Percentiles rank a stretch among this genome's conserved stretches.
phyloP scores from a whole-genome alignment of 257 asterid species.

The Nicotiana tabacum region DNA sequence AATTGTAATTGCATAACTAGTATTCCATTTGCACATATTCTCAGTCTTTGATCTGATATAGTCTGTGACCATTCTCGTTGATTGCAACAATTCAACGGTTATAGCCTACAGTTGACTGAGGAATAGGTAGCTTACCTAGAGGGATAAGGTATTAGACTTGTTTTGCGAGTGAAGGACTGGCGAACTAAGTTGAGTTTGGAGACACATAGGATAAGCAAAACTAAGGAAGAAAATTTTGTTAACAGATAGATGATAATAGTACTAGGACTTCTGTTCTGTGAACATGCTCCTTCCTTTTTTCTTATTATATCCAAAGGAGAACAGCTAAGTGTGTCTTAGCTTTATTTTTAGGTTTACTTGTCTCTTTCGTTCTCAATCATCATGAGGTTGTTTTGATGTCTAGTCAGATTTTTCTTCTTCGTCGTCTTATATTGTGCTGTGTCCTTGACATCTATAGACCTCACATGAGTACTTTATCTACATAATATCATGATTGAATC shows the following conservation, averaged over 20 bases:
- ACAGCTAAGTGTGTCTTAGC: background rate
- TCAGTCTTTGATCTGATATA: background rate
- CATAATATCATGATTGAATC: background rate
- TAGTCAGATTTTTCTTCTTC: background rate
- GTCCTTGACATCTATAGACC: background rate
- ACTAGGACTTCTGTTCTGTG: background rate
- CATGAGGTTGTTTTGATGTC: background rate
- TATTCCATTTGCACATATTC: background rate
- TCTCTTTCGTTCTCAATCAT: background rate
- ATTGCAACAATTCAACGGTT: background rate
- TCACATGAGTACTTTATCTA: background rate
- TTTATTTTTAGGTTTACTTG: background rate
- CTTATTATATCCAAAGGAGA: background rate
- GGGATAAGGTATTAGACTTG: background rate
- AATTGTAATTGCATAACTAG: background rate
- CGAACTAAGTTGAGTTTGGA: background rate
- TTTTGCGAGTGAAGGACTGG: background rate
- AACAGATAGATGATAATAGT: background rate
- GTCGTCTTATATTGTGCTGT: background rate
- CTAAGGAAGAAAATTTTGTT: background rate
- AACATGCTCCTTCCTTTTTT: background rate
- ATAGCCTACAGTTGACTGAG: background rate
- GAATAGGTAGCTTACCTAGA: background rate
- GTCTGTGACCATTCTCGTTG: background rate
- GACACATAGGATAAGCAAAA: background rate